Base-by-base conservation (phyloP, 805 yeast species). In the Tetrapisispora arboricola region DNA sequence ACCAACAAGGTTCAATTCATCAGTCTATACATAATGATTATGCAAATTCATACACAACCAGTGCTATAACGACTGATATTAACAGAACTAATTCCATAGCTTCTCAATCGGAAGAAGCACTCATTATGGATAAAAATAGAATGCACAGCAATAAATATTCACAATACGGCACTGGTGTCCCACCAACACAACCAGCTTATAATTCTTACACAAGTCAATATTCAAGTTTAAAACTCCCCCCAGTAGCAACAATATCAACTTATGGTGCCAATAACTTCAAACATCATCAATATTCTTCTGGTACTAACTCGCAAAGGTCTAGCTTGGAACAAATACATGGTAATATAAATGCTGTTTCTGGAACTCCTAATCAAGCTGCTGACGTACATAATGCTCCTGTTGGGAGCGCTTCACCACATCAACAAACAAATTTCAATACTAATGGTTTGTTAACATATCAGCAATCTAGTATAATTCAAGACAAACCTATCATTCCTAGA, bases 231-330 rank as follows among this genome's bases (percentile, higher is more conserved):
- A 41, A 32, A 33, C 32, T 41, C 5, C 44, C 44, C 9, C 44
- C 44, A 16, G 41, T 41, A 79, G 51, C 76, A n/a, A 12, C 41
- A 9, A n/a, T 38, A 12, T 32, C 41, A 15, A 25, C 41, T 5
- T 38, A 18, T 21, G 28, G 32, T 7, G 12, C 27, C 12, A 26
- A n/a, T 10, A 26, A 11, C 12, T 21, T 13, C 6, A 26, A 21
- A 17, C 20, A 18, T 7, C 20, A 24, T 15, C 32, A 19, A 38
- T 32, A 17, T 6, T 19, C 22, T 15, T 26, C 32, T 3, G 30
- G 22, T 20, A 29, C 5, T 15, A 32, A n/a, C 20, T 28, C 25
- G 5, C 41, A 32, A n/a, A 7, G 30, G n/a, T 34, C 20, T 6
- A 38, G 25, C 10, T 26, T 26, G 9, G 25, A 30, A 8, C 28